Base-by-base conservation (phyloP, 495 filamentous ascomycete genomes). In the Xylaria castorea region DNA sequence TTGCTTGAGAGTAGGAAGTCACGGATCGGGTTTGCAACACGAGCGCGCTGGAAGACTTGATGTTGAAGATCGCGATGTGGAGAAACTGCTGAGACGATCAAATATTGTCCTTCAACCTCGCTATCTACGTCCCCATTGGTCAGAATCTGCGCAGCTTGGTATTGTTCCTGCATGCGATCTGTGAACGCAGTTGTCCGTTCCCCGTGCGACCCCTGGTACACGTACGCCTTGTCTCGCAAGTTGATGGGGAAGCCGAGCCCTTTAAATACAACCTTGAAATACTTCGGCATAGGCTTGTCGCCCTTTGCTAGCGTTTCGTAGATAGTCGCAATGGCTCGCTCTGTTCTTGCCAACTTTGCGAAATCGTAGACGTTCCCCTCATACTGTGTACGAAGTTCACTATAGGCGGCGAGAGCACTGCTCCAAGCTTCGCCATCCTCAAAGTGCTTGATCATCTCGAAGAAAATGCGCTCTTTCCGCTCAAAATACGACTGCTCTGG, bases 391-490 rank as follows among this genome's bases (percentile, higher is more conserved):
- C 92, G 92, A 61, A 99, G 92, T 80, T 99, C 96, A 77, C 92
- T 91, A 81, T 99, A 99, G 25, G 93, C 92, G 3, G 89, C 85
- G n/a, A 99, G 84, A 3, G 96, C 97, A 79, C 91, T 92, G 63
- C 92, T 90, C 97, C 97, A 99, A 1, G 93, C 93, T 77, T 92
- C 90, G 11, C 95, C 94, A 74, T 97, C 93, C 77, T 98, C 97
- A 71, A 94, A 97, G 77, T 95, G 87, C 76, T 94, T 93, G 78
- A 98, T 97, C 85, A 98, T 95, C 66, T 93, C 88, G 73, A 99
- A 95, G 81, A 95, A 98, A 67, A 99, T 85, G 11, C 90, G 86
- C 81, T 98, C 96, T 81, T 97, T 97, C 38, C 96, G 90, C 71
- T 98, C 96, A 77, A 99, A 99, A 4, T 93, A 89, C 1, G 91